phyloP scores from a whole-genome alignment of 495 filamentous ascomycete species.

The Xylaria palmicola region DNA sequence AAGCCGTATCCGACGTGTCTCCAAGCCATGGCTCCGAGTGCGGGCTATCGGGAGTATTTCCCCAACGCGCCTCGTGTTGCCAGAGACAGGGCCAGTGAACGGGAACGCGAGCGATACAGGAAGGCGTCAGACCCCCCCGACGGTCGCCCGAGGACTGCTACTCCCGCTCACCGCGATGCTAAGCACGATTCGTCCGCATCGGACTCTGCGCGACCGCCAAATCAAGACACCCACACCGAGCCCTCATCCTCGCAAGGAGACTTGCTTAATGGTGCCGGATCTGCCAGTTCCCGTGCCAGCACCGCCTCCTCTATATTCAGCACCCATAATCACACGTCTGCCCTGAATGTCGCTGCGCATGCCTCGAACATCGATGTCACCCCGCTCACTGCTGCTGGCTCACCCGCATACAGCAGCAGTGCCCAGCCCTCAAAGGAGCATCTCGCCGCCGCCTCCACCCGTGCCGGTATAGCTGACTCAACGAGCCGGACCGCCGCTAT shows the following conservation, averaged over 20 bases:
- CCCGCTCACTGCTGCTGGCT: conserved; percentile 73
- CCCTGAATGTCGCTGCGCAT: conserved; percentile 48
- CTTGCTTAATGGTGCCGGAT: conserved; percentile 62
- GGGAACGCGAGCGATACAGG: conserved; percentile 43
- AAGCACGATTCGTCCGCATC: conserved; percentile 38
- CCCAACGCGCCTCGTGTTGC: conserved; percentile 71
- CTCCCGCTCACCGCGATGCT: conserved; percentile 32
- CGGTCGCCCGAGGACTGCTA: conserved; percentile 39
- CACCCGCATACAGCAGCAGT: conserved; percentile 61
- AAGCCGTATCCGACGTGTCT: conserved; percentile 40
- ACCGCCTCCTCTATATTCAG: conserved; percentile 66
- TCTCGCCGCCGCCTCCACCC: conserved; percentile 31
- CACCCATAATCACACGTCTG: conserved; percentile 47
- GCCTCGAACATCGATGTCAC: conserved; percentile 59
- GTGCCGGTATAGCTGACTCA: conserved; percentile 29
- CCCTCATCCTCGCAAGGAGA: conserved; percentile 57
- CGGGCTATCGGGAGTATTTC: conserved; percentile 88
- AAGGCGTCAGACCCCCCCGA: conserved; percentile 50
- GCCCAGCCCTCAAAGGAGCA: conserved; percentile 34
- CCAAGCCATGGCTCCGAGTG: conserved; percentile 71
- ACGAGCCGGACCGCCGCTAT: conserved; percentile 23
- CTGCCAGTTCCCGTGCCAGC: conserved; percentile 64
- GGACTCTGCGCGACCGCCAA: conserved; percentile 37
- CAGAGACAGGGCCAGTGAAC: conserved; percentile 55
- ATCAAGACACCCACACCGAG: conserved; percentile 54